These are phyloP conservation scores for Leccinum griseonigrum DNA, from an alignment of 1,284 basidiomycete genomes.

Conservation along the genomic window DNA sequence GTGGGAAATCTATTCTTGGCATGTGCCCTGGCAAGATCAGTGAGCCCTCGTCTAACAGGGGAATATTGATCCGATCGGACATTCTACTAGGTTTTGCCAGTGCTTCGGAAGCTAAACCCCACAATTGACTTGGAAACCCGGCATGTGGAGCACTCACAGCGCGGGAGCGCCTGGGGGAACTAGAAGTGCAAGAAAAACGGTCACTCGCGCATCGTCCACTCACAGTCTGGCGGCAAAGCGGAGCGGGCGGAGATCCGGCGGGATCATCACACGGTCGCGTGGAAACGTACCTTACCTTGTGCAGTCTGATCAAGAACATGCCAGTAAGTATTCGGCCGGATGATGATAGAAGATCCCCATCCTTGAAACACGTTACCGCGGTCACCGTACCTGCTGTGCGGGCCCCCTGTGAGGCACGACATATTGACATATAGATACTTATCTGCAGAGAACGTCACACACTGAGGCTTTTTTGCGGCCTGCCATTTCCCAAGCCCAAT, in stretches of 20 bases:
- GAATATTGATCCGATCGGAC: background rate
- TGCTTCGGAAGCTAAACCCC: background rate
- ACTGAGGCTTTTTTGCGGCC: background rate
- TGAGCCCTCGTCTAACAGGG: background rate
- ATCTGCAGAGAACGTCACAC: background rate
- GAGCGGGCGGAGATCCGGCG: constrained; percentile 45
- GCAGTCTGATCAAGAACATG: constrained; percentile 50
- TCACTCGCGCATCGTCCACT: constrained; percentile 21
- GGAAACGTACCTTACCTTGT: constrained; percentile 54
- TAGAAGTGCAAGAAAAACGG: constrained; percentile 19
- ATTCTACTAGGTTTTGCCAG: background rate
- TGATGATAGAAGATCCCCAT: constrained; percentile 62
- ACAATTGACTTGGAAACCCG: background rate
- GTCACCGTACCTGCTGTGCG: constrained; percentile 44
- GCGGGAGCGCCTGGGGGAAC: constrained; percentile 45
- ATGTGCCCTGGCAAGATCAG: constrained; percentile 37
- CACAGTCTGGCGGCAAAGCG: constrained; percentile 61
- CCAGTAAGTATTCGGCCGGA: constrained; percentile 63
- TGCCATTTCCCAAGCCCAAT: constrained; percentile 44
- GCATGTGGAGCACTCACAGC: constrained; percentile 32
- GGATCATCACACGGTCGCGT: background rate
- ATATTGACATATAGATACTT: background rate
- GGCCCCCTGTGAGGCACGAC: background rate
- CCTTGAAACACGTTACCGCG: constrained; percentile 61
- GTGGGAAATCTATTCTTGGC: constrained; percentile 73